Base-by-base conservation (phyloP, 2,329 filamentous ascomycete genomes). In the Leptographium flavum region DNA sequence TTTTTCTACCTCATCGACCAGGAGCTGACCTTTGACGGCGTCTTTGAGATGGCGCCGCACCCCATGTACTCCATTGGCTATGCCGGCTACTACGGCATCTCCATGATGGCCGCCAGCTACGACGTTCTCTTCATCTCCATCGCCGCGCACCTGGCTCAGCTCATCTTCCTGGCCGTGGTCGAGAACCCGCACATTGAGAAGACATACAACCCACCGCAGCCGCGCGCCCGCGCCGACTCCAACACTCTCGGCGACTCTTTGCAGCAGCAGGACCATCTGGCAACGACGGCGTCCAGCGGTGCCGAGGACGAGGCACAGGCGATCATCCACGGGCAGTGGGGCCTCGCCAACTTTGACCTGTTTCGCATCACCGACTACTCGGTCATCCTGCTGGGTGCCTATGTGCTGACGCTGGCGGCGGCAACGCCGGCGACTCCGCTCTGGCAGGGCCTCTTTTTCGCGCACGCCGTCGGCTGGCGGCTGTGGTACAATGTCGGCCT, bases 41-140 rank as follows among this genome's bases (percentile, higher is more conserved):
- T 98, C 51, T 98, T 96, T 60, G 92, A 98, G 66, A 93, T 98
- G 81, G 92, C 92, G 19, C 92, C 92, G 28, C 92, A 96, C 60
- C 90, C 90, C 51, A 96, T 96, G 90, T 96, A 96, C 66, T 94
- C 88, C 45, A 90, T 96, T 57, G 92, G 92, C 33, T 98, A 98
- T 63, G 87, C 87, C 43, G 92, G 92, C 39, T 98, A 93, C 68
- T 98, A 98, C 61, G 92, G 92, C 55, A 95, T 96, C 58, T 95
- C 90, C 49, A 81, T 95, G 68, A 93, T 98, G 82, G 88, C 87
- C 39, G 90, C 90, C 50, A 98, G 92, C 70, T 96, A 96, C 66
- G 87, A 90, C 57, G 90, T 98, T 47, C 74, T 98, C 42, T 88
- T 94, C 70, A 95, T 96, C 62, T 96, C 92, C 46, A 90, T 98